These are phyloP conservation scores for Phanerochaete carnosa DNA, from an alignment of 768 basidiomycete genomes.

Conservation along the genomic window DNA sequence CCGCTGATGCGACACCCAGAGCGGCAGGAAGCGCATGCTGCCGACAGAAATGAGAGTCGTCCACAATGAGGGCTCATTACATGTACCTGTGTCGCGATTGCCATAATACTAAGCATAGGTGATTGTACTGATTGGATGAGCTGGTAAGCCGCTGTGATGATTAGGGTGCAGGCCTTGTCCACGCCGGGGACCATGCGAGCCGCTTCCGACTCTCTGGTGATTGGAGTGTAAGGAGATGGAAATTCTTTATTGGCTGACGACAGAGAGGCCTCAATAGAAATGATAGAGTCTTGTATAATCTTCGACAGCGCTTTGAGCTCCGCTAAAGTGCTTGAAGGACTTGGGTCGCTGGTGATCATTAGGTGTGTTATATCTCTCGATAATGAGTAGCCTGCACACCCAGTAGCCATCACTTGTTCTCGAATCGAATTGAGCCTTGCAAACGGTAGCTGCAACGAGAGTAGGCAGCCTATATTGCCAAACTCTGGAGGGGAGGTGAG, in stretches of 20 bases:
- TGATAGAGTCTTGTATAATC: background rate
- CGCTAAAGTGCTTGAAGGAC: background rate
- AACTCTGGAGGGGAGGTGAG: no score
- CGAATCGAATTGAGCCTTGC: no score
- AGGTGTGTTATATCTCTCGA: no score
- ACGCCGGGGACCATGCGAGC: slow-evolving; percentile 6
- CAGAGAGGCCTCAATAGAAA: background rate
- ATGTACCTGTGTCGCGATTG: background rate
- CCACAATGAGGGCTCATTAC: background rate
- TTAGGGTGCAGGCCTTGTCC: background rate
- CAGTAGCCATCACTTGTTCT: no score
- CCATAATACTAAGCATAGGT: slow-evolving; percentile 19
- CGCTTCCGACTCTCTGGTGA: slow-evolving; percentile 4
- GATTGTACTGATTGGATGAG: slow-evolving; percentile 27
- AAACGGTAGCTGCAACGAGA: no score
- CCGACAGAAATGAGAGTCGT: background rate
- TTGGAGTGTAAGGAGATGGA: background rate
- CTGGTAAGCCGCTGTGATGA: slow-evolving; percentile 32
- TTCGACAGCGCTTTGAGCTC: no score
- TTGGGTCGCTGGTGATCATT: no score
- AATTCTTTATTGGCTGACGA: background rate
- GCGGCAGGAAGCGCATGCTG: background rate
- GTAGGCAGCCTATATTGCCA: no score
- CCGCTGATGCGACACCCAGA: background rate
- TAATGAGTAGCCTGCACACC: no score